A percentile compares a stretch with the other conserved stretches of the same genome.
These are phyloP conservation scores for Persicaria maculosa DNA, from an alignment of 148 eudicot species.

Conservation along the genomic window DNA sequence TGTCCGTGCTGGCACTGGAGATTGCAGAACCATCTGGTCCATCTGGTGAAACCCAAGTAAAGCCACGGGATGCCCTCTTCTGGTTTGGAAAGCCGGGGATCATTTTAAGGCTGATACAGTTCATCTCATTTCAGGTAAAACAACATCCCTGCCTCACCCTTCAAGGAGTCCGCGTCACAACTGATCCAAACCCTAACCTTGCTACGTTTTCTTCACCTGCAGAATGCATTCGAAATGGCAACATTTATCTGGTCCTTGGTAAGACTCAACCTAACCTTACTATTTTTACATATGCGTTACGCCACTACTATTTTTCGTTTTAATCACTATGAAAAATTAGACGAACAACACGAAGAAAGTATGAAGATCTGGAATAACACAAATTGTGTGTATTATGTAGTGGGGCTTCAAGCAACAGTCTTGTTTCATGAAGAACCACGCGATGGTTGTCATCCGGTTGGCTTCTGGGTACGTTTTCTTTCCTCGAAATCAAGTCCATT, in stretches of 20 bases:
- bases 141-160: background rate
- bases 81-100: slow-evolving; percentile 98
- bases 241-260: slow-evolving; percentile 95
- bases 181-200: background rate
- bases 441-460: slow-evolving; percentile 67
- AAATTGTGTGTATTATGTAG: slow-evolving; percentile 21
- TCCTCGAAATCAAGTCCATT: background rate
- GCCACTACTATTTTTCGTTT: too few relatives aligned
- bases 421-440: slow-evolving; percentile 89
- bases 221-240: slow-evolving; percentile 99
- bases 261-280: slow-evolving; percentile 20
- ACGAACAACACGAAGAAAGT: too few relatives aligned
- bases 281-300: background rate
- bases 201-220: slow-evolving; percentile 20
- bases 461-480: slow-evolving; percentile 62
- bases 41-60: slow-evolving; percentile 59
- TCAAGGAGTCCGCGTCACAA: background rate
- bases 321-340: too few relatives aligned
- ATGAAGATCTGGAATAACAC: background rate
- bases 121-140: slow-evolving; percentile 88
- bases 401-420: slow-evolving; percentile 90
- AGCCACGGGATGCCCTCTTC: slow-evolving; percentile 90
- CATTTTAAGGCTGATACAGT: slow-evolving; percentile 65
- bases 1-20: slow-evolving; percentile 81
- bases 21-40: slow-evolving; percentile 58